phyloP scores from a whole-genome alignment of 768 basidiomycete genomes.

The Boletus rufocinnamomeus region DNA sequence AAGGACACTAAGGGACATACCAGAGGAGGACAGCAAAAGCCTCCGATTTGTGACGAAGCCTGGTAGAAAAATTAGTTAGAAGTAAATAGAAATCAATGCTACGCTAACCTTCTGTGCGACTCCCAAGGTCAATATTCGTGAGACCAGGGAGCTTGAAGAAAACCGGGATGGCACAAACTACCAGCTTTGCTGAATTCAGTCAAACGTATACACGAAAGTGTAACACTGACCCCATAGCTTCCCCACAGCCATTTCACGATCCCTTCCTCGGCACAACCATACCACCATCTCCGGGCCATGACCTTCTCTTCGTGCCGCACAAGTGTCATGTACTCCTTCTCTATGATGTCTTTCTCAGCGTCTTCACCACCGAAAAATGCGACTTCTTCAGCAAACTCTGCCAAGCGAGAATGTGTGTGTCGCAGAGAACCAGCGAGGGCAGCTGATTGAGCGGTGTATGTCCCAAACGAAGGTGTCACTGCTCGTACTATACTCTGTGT shows the following conservation, averaged over 20 bases:
- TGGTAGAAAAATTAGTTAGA: slow-evolving; percentile 29
- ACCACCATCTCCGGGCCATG: slow-evolving; percentile 81
- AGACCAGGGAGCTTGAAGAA: slow-evolving; percentile 86
- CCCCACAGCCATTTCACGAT: slow-evolving; percentile 98
- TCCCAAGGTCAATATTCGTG: slow-evolving; percentile 68
- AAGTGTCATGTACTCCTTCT: slow-evolving; percentile 82
- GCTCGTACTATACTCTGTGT: slow-evolving; percentile 63
- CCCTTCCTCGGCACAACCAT: slow-evolving; percentile 90
- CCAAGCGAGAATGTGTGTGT: slow-evolving; percentile 88
- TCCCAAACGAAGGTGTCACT: slow-evolving; percentile 89
- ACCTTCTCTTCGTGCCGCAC: slow-evolving; percentile 86
- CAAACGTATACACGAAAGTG: neutral
- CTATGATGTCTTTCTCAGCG: slow-evolving; percentile 88
- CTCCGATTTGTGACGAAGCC: slow-evolving; percentile 97
- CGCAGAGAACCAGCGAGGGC: slow-evolving; percentile 87
- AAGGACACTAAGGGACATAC: slow-evolving; percentile 37
- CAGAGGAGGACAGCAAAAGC: slow-evolving; percentile 83
- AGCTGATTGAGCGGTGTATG: slow-evolving; percentile 85
- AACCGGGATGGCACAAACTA: slow-evolving; percentile 90
- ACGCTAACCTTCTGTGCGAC: slow-evolving; percentile 79
- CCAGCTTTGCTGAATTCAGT: slow-evolving; percentile 48
- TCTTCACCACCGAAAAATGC: slow-evolving; percentile 88
- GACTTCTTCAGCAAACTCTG: slow-evolving; percentile 87
- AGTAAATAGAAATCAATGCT: neutral
- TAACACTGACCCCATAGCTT: slow-evolving; percentile 76